Evolutionary conservation across 345 rosid genomes (phyloP).

Genomic region (Mallotus nudiflorus): DNA sequence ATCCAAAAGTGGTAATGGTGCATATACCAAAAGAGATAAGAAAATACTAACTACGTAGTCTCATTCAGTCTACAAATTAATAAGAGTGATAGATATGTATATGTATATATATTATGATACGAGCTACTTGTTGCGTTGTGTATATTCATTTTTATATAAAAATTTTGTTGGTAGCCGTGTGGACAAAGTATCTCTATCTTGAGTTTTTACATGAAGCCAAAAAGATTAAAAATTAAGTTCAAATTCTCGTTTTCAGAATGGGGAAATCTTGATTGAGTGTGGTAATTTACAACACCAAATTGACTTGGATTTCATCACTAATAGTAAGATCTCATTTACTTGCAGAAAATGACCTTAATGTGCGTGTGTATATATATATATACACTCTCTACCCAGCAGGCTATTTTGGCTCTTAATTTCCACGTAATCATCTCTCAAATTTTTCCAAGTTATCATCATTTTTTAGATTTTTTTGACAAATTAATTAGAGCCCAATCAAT

Average conservation of each 20-base stretch:
- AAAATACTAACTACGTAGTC: slow-evolving; percentile 22
- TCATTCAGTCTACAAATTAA: slow-evolving; percentile 6
- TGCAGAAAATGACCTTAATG: slow-evolving; percentile 15
- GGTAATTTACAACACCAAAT: slow-evolving; percentile 13
- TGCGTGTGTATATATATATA: no score
- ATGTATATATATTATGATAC: no score
- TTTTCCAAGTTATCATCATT: slow-evolving; percentile 43
- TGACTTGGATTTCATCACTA: slow-evolving; percentile 27
- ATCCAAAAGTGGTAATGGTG: background rate
- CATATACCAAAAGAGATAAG: slow-evolving; percentile 1
- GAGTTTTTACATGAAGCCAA: slow-evolving; percentile 6
- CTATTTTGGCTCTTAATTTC: slow-evolving; percentile 27
- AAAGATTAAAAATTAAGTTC: slow-evolving; percentile 9
- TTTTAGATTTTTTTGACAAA: slow-evolving; percentile 32
- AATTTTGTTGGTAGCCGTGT: slow-evolving; percentile 25
- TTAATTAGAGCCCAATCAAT: no score
- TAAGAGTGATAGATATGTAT: slow-evolving; percentile 10
- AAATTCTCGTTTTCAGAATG: slow-evolving; percentile 5
- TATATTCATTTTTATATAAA: no score
- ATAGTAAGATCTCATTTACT: slow-evolving; percentile 20
- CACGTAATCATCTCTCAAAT: slow-evolving; percentile 42
- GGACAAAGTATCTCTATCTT: slow-evolving; percentile 18
- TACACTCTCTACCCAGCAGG: no score
- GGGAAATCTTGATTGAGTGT: slow-evolving; percentile 1
- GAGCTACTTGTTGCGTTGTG: no score